Percentiles rank a stretch among this genome's conserved stretches.
phyloP scores from a whole-genome alignment of 176 grass and related monocot genomes.

The Zizania latifolia region DNA sequence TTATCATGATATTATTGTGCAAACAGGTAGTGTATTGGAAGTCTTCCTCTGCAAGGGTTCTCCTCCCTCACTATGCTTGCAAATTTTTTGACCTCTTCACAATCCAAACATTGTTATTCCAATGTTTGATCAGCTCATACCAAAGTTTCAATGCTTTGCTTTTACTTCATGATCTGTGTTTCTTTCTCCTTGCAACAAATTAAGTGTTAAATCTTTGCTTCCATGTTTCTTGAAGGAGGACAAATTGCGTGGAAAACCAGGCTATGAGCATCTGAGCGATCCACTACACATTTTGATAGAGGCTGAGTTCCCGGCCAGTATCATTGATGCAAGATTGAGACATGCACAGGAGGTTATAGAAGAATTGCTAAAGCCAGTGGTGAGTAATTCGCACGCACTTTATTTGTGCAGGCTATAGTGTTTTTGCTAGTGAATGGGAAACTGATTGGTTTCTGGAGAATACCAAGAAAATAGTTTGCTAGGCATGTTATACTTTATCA shows the following conservation, averaged over 20 bases:
- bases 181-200: not conserved
- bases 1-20: not conserved
- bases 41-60: not conserved
- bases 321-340: constrained; percentile 81
- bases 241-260: constrained; percentile 77
- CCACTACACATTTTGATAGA: constrained; percentile 96
- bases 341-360: constrained; percentile 90
- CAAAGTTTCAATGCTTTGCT: not conserved
- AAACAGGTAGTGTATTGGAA: constrained; percentile 10
- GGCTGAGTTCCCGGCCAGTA: constrained; percentile 75
- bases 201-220: constrained; percentile 8
- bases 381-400: constrained; percentile 24
- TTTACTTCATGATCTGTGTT: constrained; percentile 4
- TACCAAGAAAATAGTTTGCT: not conserved
- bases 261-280: constrained; percentile 87
- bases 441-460: not conserved
- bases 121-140: not conserved
- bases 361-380: constrained; percentile 92
- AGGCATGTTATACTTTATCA: not conserved
- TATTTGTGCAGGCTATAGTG: not conserved
- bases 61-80: not conserved
- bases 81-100: not conserved
- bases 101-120: not conserved
- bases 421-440: not conserved
- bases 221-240: constrained; percentile 65